phyloP scores from a whole-genome alignment of 495 filamentous ascomycete genomes.

The Trichodelitschia bisporula region DNA sequence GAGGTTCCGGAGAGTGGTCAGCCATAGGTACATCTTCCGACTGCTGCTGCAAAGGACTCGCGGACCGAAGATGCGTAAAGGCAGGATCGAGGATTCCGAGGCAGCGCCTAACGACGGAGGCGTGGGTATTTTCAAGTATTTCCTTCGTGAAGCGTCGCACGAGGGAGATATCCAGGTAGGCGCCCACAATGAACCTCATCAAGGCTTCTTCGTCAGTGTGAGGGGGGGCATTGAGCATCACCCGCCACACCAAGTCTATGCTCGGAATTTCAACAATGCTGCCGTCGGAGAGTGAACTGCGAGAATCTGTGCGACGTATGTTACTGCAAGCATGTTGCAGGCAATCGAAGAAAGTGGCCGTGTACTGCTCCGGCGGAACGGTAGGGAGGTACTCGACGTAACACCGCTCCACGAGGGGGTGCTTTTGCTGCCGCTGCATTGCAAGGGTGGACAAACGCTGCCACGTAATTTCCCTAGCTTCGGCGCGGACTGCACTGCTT shows the following conservation, averaged over 20 bases:
- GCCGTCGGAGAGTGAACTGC: no score
- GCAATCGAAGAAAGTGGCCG: constrained; percentile 40
- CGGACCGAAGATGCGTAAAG: neutral
- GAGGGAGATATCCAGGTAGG: constrained; percentile 38
- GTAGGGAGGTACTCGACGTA: constrained; percentile 38
- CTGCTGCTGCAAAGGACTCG: no score
- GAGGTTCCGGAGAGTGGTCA: no score
- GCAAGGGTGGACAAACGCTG: no score
- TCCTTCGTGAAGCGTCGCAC: constrained; percentile 19
- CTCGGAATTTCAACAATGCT: constrained; percentile 30
- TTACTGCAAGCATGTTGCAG: constrained; percentile 30
- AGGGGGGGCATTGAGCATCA: constrained; percentile 47
- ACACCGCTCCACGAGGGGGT: constrained; percentile 35
- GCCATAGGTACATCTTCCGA: no score
- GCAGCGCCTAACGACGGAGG: constrained; percentile 53
- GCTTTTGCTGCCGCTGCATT: neutral
- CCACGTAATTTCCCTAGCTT: no score
- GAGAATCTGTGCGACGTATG: no score
- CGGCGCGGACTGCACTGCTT: constrained; percentile 21
- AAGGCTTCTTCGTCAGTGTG: constrained; percentile 42
- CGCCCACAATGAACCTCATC: constrained; percentile 41
- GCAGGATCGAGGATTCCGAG: neutral
- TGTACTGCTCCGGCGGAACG: constrained; percentile 38
- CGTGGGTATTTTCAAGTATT: constrained; percentile 43
- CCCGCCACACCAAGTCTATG: constrained; percentile 60